Evolutionary conservation across 441 rosid species (phyloP).

Genomic region (Corymbia citriodora): DNA sequence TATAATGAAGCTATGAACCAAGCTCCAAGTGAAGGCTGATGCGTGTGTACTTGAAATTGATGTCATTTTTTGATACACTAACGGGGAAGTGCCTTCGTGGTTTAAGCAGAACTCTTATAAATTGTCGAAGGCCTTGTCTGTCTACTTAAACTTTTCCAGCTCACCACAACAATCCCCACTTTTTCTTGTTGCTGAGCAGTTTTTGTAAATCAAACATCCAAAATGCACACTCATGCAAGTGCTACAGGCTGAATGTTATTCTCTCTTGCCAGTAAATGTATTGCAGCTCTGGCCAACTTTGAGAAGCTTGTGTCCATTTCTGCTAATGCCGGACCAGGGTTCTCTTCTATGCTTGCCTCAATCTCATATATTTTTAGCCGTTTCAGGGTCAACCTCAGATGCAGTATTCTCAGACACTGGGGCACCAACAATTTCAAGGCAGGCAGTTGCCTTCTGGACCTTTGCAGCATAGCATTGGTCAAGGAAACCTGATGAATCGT

Average conservation of each 20-base stretch:
- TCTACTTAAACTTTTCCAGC: background rate
- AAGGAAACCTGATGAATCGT: constrained; percentile 72
- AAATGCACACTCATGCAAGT: background rate
- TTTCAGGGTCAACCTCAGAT: constrained; percentile 89
- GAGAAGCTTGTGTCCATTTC: background rate
- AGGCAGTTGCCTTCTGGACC: constrained; percentile 81
- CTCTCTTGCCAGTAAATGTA: background rate
- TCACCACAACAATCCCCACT: background rate
- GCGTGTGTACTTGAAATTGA: background rate
- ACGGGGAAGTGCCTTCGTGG: background rate
- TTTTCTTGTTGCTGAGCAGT: background rate
- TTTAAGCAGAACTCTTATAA: background rate
- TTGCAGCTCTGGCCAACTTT: background rate
- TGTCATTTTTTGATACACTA: background rate
- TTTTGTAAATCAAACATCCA: background rate
- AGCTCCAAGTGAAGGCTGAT: background rate
- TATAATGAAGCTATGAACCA: background rate
- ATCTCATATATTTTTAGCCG: constrained; percentile 11
- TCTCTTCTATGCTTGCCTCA: background rate
- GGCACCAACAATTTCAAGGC: constrained; percentile 85
- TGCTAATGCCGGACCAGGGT: background rate
- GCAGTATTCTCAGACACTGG: constrained; percentile 87
- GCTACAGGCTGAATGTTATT: background rate
- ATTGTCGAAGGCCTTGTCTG: background rate
- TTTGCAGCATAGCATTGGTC: constrained; percentile 82